A percentile compares a stretch with the other conserved stretches of the same genome.
Conservation (phyloP, 805 yeast species). For the Jamesozyma rosinii region DNA sequence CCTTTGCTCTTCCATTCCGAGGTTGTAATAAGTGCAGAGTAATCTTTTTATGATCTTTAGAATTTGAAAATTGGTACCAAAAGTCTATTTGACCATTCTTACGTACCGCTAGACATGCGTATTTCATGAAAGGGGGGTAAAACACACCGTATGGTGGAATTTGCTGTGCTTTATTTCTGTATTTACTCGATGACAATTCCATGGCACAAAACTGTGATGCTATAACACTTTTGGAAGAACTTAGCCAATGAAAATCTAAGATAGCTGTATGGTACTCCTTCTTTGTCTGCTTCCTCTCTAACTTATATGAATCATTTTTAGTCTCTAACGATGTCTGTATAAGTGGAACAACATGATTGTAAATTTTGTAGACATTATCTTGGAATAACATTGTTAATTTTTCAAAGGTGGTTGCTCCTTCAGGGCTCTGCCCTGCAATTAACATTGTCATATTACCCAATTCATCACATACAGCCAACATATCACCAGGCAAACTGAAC, state of each 20-base stretch:
- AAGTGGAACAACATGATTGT: slow-evolving; percentile 24
- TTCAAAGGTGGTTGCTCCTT: slow-evolving; percentile 28
- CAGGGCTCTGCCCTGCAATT: slow-evolving; percentile 41
- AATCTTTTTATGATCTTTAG: slow-evolving; percentile 31
- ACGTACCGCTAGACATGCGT: slow-evolving; percentile 30
- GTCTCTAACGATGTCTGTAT: slow-evolving; percentile 27
- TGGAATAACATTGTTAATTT: slow-evolving; percentile 31
- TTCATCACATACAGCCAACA: slow-evolving; percentile 69
- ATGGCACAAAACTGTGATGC: slow-evolving; percentile 26
- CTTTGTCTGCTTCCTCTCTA: slow-evolving; percentile 34
- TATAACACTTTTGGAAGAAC: slow-evolving; percentile 32
- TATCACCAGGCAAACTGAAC: slow-evolving; percentile 48
- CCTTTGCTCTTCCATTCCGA: slow-evolving; percentile 19
- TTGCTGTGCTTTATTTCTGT: slow-evolving; percentile 29
- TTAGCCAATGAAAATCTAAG: slow-evolving; percentile 37
- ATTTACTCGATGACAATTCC: slow-evolving; percentile 21
- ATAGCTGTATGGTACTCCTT: slow-evolving; percentile 29
- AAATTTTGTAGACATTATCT: slow-evolving; percentile 30
- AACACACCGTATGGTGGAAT: slow-evolving; percentile 29
- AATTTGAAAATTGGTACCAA: slow-evolving; percentile 33
- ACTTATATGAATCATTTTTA: slow-evolving; percentile 30
- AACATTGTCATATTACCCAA: slow-evolving; percentile 55
- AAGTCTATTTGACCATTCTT: slow-evolving; percentile 30
- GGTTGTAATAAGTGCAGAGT: slow-evolving; percentile 22
- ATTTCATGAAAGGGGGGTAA: slow-evolving; percentile 32